Base-by-base conservation (phyloP, 2,329 filamentous ascomycete species). In the Didymella arachidicola region DNA sequence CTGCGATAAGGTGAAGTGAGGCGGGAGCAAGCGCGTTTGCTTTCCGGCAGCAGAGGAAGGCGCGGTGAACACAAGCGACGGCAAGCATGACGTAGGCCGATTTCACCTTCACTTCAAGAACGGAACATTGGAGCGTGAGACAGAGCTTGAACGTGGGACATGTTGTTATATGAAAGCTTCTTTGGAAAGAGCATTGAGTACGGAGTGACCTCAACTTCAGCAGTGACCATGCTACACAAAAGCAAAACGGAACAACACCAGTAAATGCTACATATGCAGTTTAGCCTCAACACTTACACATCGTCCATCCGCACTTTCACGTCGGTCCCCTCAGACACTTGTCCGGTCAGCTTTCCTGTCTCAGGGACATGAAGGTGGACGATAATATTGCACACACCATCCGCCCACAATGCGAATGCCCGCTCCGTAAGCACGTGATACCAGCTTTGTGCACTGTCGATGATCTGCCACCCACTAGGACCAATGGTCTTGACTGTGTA, bases 301-400 rank as follows among this genome's bases (percentile, higher is more conserved):
- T 30, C 54, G 22, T 47, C 48, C 36, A 57, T 52, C 26, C 43
- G 27, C n/a, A 57, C 29, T 16, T 52, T 48, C 1, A 7, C n/a
- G 34, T 26, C 34, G 16, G 7, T 26, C 26, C 6, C n/a, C 12
- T 32, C 53, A 45, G 19, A 19, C 8, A 11, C 5, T 7, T 16
- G 14, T 12, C 10, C 30, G 11, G 7, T 14, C 12, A 18, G 36
- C 18, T 12, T 25, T 2, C 1, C 6, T 16, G 29, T 32, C 6
- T 19, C 36, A 38, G 51, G 27, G 36, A 54, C 54, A 18, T 59
- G 53, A 32, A 71, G 43, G 56, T 72, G 70, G 2, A 75, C 71
- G 53, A 77, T 66, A 7, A 77, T 57, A 54, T 68, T 73, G 38
- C 72, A 60, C 18, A 70, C 60, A 1, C 71, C 71, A 54, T 74